These are phyloP conservation scores for Sextonia rubra DNA, from an alignment of 164 flowering plant species.

Conservation along the genomic window DNA sequence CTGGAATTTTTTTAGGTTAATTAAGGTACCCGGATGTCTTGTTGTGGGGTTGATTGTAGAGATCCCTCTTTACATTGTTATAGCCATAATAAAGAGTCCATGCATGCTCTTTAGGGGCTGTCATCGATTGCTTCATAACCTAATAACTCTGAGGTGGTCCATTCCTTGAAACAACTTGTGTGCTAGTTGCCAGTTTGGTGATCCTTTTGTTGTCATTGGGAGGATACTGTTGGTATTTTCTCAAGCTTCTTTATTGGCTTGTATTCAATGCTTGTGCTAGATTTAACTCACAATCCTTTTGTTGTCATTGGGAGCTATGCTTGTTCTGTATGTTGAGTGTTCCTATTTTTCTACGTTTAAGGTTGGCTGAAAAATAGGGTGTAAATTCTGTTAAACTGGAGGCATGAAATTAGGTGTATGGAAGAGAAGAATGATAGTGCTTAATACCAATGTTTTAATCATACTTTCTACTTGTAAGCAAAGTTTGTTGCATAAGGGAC, in stretches of 20 bases:
- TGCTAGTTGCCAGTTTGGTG: constrained; percentile 84
- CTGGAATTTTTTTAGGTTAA: constrained; percentile 40
- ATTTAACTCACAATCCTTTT: too few species aligned
- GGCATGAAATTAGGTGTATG: too few species aligned
- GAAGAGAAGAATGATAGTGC: too few species aligned
- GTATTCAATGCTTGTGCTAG: constrained; percentile 67
- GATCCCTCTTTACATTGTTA: constrained; percentile 67
- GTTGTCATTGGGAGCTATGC: too few species aligned
- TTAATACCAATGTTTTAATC: too few species aligned
- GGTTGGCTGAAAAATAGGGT: too few species aligned
- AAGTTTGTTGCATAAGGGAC: too few species aligned
- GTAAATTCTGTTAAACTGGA: too few species aligned
- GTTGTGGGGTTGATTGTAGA: constrained; percentile 72
- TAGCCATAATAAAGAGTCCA: constrained; percentile 83
- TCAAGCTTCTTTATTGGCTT: constrained; percentile 75
- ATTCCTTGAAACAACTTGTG: constrained; percentile 86
- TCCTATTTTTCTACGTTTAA: too few species aligned
- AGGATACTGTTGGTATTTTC: constrained; percentile 54
- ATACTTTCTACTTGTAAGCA: too few species aligned
- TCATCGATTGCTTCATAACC: constrained; percentile 67
- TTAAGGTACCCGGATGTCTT: constrained; percentile 74
- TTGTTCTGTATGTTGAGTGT: too few species aligned
- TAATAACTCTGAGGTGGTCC: constrained; percentile 88
- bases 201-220: constrained; percentile 75
- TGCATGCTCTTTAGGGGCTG: constrained; percentile 86